Conservation (phyloP, 192 early-diverging fungal genomes). For the Oehlia diaphana region DNA sequence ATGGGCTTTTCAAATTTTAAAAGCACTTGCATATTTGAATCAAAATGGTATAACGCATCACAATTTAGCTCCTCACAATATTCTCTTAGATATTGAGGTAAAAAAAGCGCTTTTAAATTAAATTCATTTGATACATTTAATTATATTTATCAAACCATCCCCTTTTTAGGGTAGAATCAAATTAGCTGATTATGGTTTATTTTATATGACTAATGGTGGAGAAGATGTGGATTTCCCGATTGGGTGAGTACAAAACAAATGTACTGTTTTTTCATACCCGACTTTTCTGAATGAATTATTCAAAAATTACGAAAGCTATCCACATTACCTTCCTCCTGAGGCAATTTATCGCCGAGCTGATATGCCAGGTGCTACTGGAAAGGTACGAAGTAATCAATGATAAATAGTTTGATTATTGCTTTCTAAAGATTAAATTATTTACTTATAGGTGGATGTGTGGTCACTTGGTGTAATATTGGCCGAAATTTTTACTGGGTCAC, state of each 20-base stretch:
- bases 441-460: slow-evolving; percentile 55
- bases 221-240: slow-evolving; percentile 61
- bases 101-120: neutral
- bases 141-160: too few relatives aligned
- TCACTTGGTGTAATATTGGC: slow-evolving; percentile 54
- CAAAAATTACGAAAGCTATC: slow-evolving; percentile 24
- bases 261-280: neutral
- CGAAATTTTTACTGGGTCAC: slow-evolving; percentile 48
- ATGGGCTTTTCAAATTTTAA: slow-evolving; percentile 56
- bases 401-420: neutral
- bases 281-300: slow-evolving; percentile 34
- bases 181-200: slow-evolving; percentile 57
- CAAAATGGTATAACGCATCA: slow-evolving; percentile 47
- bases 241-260: slow-evolving; percentile 35
- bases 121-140: too few relatives aligned
- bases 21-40: slow-evolving; percentile 51
- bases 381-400: neutral
- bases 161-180: slow-evolving; percentile 42
- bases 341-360: slow-evolving; percentile 26
- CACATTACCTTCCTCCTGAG: slow-evolving; percentile 29
- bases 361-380: neutral
- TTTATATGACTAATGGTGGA: slow-evolving; percentile 57
- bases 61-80: slow-evolving; percentile 46
- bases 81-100: slow-evolving; percentile 53
- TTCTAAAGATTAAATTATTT: neutral